Evolutionary conservation across 2,329 filamentous ascomycete species (phyloP).

Genomic region (Metarhizium guizhouense): DNA sequence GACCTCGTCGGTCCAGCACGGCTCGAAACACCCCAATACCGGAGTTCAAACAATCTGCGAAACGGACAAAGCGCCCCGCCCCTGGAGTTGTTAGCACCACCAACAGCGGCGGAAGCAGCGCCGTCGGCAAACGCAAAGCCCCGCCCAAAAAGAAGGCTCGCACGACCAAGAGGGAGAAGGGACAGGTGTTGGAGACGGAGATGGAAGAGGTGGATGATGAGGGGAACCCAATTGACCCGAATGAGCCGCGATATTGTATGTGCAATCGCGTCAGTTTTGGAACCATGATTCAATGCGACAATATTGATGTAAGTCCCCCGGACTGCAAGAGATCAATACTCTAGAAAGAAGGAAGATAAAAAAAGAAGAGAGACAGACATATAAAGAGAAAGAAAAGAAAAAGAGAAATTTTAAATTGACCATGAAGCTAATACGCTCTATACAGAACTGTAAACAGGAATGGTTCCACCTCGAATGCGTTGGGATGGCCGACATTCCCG

Average conservation of each 20-base stretch:
- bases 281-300: constrained; percentile 77
- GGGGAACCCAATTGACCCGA: constrained; percentile 61
- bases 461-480: constrained; percentile 84
- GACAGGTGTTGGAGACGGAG: constrained; percentile 30
- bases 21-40: constrained; percentile 49
- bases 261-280: constrained; percentile 76
- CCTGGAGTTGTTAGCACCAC: constrained; percentile 61
- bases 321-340: not conserved
- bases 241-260: constrained; percentile 68
- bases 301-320: constrained; percentile 53
- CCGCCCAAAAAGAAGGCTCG: constrained; percentile 57
- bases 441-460: constrained; percentile 62
- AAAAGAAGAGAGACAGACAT: constrained; percentile 11
- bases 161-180: constrained; percentile 38
- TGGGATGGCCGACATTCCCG: constrained; percentile 56
- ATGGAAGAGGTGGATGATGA: constrained; percentile 58
- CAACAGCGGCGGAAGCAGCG: constrained; percentile 52
- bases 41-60: constrained; percentile 33
- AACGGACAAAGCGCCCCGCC: constrained; percentile 60
- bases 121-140: constrained; percentile 63
- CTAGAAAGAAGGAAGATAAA: constrained; percentile 3
- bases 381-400: not conserved
- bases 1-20: constrained; percentile 47
- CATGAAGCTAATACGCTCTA: not conserved
- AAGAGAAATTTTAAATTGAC: not conserved